Percentiles rank a stretch among this genome's conserved stretches.
Conservation (phyloP, 108 stramenopile species). For the Cafeteria roenbergensis region DNA sequence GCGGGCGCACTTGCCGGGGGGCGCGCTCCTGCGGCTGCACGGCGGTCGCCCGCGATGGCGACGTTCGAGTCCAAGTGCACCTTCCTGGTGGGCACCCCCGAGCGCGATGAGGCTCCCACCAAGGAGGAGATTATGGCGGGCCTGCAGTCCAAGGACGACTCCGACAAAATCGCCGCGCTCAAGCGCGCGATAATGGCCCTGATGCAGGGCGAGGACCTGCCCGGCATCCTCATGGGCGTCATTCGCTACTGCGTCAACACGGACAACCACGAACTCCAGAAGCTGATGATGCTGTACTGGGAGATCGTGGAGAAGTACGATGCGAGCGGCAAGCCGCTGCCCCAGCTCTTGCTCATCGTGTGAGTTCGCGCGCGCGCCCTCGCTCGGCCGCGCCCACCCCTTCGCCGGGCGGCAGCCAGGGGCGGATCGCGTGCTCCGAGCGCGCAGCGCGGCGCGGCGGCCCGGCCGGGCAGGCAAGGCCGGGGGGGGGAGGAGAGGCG, state of each 20-base stretch:
- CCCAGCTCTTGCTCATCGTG: constrained; percentile 83
- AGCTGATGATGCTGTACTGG: constrained; percentile 96
- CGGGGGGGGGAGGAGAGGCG: too few species aligned
- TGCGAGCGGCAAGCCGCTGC: constrained; percentile 66
- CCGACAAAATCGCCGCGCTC: constrained; percentile 80
- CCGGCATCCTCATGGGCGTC: constrained; percentile 39
- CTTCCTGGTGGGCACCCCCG: constrained; percentile 77
- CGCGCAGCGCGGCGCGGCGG: too few species aligned
- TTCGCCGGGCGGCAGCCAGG: too few species aligned
- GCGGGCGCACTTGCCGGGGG: too few species aligned
- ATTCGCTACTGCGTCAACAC: constrained; percentile 85
- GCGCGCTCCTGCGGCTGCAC: too few species aligned
- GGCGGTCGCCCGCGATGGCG: too few species aligned
- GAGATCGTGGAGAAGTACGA: constrained; percentile 89
- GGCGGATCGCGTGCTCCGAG: too few species aligned
- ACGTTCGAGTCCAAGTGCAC: constrained; percentile 83
- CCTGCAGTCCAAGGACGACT: constrained; percentile 66
- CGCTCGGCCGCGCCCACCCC: too few species aligned
- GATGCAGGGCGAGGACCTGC: constrained; percentile 48
- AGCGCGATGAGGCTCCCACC: constrained; percentile 68
- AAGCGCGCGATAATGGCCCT: constrained; percentile 94
- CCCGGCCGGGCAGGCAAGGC: neutral
- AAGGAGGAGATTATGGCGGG: constrained; percentile 84
- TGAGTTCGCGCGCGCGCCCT: too few species aligned
- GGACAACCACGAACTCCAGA: constrained; percentile 92